phyloP scores from a whole-genome alignment of 345 rosid species.

The Dovyalis caffra region DNA sequence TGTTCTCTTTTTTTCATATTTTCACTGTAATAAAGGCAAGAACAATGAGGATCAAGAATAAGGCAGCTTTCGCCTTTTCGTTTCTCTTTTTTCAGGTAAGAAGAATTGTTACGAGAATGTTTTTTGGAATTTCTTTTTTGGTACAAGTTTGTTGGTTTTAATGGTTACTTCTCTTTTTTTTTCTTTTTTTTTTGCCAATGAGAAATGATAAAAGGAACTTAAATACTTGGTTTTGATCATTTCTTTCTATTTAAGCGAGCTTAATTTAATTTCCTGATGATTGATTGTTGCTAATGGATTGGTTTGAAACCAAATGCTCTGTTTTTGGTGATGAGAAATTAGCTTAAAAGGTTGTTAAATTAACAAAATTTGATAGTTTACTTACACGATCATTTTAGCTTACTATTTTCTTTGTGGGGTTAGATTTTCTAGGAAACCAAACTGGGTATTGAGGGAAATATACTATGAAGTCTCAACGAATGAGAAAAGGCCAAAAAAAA shows the following conservation, averaged over 20 bases:
- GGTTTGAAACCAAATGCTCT: too few relatives aligned
- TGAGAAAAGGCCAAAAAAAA: too few relatives aligned
- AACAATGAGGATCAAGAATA: conserved; percentile 25
- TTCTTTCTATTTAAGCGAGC: too few relatives aligned
- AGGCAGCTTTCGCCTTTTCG: conserved; percentile 10
- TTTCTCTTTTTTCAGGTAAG: conserved; percentile 36
- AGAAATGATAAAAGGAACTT: too few relatives aligned
- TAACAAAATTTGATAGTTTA: not conserved
- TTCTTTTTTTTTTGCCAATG: too few relatives aligned
- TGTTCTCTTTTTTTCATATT: not conserved
- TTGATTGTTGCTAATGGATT: too few relatives aligned
- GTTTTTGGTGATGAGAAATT: not conserved
- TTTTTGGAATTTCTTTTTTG: not conserved
- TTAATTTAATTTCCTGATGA: too few relatives aligned
- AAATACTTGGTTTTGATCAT: too few relatives aligned
- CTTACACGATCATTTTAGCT: not conserved
- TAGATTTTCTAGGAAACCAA: not conserved
- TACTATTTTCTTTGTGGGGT: not conserved
- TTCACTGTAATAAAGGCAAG: not conserved
- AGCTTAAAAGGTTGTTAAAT: not conserved
- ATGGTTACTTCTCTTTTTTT: not conserved
- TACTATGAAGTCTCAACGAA: too few relatives aligned
- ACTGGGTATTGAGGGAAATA: too few relatives aligned
- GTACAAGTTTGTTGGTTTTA: not conserved
- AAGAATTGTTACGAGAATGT: not conserved